Evolutionary conservation across 768 basidiomycete genomes (phyloP), one percentile per base, ranked within the genome.

Genomic region (Clitopilus hobsonii): DNA sequence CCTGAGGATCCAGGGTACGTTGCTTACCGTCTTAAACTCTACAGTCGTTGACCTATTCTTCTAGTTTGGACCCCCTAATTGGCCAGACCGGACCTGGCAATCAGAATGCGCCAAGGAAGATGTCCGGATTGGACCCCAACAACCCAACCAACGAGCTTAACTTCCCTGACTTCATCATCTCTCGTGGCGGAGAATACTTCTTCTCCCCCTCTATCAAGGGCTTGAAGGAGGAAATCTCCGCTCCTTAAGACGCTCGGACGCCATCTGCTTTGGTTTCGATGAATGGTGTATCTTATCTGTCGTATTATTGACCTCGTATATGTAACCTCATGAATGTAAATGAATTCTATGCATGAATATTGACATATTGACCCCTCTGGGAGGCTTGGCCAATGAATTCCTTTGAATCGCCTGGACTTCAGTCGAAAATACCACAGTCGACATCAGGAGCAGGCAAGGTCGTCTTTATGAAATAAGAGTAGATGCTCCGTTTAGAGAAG

Each of bases 151-250:
- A 57, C n/a, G 60, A 63, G 47, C 64, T 71, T 52, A 57, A 65
- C 16, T 68, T 73, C 53, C 71, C 70, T 6, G 64, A 66, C 25
- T 79, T 76, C 56, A 68, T 82, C 48, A 61, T 73, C 28, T 69
- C 80, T 38, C 71, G 75, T 22, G 77, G 81, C 36, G 79, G 81
- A 54, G 81, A 79, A 59, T 81, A 80, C 61, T 81, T 81, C 65
- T 81, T 81, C 65, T 66, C 73, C 3, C 81, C 80, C 0, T 77
- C 78, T 20, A 63, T 81, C 52, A 73, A 73, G 28, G 75, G 72
- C 7, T 66, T 82, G 63, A 74, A 70, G 65, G 67, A 68, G 13
- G 71, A 65, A 14, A 58, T 73, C 26, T 64, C 63, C 6, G 54
- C 54, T 18, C 57, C 56, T 20, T 41, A 29, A 24, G 56, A 26